Evolutionary conservation across 2,329 filamentous ascomycete genomes (phyloP).

Genomic region (Boeremia lycopersici): DNA sequence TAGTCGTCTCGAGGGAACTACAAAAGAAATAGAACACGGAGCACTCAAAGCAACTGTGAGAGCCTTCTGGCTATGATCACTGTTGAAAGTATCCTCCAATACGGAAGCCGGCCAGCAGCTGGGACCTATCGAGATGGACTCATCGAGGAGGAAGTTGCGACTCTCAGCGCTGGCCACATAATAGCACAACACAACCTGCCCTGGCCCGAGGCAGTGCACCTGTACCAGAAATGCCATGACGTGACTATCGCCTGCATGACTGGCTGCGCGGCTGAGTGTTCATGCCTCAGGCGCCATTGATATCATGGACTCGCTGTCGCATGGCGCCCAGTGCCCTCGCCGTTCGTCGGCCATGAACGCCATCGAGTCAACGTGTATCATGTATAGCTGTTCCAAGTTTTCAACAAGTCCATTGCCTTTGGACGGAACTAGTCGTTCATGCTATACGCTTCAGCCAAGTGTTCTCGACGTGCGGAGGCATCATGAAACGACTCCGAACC

Average conservation of each 20-base stretch:
- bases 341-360: neutral
- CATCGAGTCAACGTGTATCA: slow-evolving; percentile 4
- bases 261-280: neutral
- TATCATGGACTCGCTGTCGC: neutral
- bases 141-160: slow-evolving; percentile 24
- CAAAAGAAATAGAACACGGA: slow-evolving; percentile 18
- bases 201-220: neutral
- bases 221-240: neutral
- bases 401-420: neutral
- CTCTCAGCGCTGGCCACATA: slow-evolving; percentile 24
- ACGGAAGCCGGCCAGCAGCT: slow-evolving; percentile 18
- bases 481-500: neutral
- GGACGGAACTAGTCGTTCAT: neutral
- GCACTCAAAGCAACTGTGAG: slow-evolving; percentile 41
- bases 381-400: neutral
- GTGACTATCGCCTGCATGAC: neutral
- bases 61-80: slow-evolving; percentile 34
- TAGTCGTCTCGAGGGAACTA: neutral
- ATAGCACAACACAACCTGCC: neutral
- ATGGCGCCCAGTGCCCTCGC: slow-evolving; percentile 4
- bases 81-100: slow-evolving; percentile 41
- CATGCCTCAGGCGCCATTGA: neutral
- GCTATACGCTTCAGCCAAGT: slow-evolving; percentile 1
- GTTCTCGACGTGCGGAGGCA: neutral
- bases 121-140: slow-evolving; percentile 24